Conservation (phyloP, 768 basidiomycete species). For the Suillus paluster region DNA sequence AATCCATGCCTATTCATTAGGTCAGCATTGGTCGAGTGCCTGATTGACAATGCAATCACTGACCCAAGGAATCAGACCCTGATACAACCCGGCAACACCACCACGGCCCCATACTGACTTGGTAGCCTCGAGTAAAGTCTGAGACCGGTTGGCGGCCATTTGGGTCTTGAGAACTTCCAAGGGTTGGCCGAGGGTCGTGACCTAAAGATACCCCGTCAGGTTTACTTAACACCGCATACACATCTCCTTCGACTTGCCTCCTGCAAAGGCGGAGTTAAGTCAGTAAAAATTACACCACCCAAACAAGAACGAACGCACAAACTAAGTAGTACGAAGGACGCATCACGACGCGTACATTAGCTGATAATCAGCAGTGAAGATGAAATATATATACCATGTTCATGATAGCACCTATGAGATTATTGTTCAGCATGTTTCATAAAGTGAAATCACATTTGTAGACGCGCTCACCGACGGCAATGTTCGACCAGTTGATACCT, state of each 20-base stretch:
- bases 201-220: constrained; percentile 49
- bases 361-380: constrained; percentile 27
- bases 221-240: background rate
- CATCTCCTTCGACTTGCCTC: constrained; percentile 61
- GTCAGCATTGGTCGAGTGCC: background rate
- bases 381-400: constrained; percentile 79
- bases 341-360: constrained; percentile 12
- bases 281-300: constrained; percentile 11
- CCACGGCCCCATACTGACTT: constrained; percentile 91
- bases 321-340: constrained; percentile 36
- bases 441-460: constrained; percentile 14
- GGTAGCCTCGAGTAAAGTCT: constrained; percentile 87
- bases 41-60: constrained; percentile 25
- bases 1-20: constrained; percentile 84
- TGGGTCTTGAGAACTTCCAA: constrained; percentile 98
- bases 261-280: constrained; percentile 42
- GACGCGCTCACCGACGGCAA: constrained; percentile 79
- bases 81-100: constrained; percentile 89
- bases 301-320: constrained; percentile 41
- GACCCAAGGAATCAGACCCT: constrained; percentile 99
- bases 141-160: constrained; percentile 96
- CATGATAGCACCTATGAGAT: constrained; percentile 84
- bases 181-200: constrained; percentile 97
- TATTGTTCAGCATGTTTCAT: constrained; percentile 25
- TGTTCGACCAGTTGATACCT: constrained; percentile 92